phyloP scores from a whole-genome alignment of 2,329 filamentous ascomycete genomes.

The Cordyceps cicadae region DNA sequence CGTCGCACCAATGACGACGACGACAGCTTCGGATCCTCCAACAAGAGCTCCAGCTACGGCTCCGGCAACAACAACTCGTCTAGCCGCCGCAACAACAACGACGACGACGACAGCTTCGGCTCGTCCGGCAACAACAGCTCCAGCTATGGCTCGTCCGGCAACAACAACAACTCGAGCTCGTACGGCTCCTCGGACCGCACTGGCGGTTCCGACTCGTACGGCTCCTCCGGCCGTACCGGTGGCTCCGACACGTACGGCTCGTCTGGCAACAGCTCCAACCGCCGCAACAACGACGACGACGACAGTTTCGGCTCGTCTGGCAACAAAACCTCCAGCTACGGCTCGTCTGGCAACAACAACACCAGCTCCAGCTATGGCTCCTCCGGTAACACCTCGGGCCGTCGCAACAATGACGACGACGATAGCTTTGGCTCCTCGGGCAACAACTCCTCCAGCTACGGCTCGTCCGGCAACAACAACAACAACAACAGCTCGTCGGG shows the following conservation, averaged over 20 bases:
- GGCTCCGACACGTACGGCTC: slow-evolving; percentile 13
- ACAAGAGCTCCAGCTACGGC: slow-evolving; percentile 13
- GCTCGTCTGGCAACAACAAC: slow-evolving; percentile 25
- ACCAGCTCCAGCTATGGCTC: neutral
- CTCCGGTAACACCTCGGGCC: neutral
- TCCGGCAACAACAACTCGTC: slow-evolving; percentile 14
- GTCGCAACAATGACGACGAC: neutral
- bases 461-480: neutral
- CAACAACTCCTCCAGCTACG: slow-evolving; percentile 15
- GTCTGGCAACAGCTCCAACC: slow-evolving; percentile 17
- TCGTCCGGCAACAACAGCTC: slow-evolving; percentile 17
- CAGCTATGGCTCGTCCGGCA: slow-evolving; percentile 13
- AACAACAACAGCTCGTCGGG: neutral
- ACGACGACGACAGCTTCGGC: slow-evolving; percentile 16
- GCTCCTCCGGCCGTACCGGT: slow-evolving; percentile 4
- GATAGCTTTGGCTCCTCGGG: slow-evolving; percentile 15
- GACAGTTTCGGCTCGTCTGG: slow-evolving; percentile 18
- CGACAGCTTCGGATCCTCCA: slow-evolving; percentile 18
- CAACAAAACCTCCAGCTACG: slow-evolving; percentile 17
- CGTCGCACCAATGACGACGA: slow-evolving; percentile 13
- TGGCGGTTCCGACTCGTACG: slow-evolving; percentile 11
- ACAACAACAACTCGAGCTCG: slow-evolving; percentile 14
- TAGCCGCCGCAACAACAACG: slow-evolving; percentile 12
- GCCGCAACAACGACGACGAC: slow-evolving; percentile 13
- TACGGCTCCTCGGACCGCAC: slow-evolving; percentile 9